Evolutionary conservation across 495 filamentous ascomycete genomes (phyloP), one percentile per base, ranked within the genome.

Genomic region (Aspergillus cristatus): DNA sequence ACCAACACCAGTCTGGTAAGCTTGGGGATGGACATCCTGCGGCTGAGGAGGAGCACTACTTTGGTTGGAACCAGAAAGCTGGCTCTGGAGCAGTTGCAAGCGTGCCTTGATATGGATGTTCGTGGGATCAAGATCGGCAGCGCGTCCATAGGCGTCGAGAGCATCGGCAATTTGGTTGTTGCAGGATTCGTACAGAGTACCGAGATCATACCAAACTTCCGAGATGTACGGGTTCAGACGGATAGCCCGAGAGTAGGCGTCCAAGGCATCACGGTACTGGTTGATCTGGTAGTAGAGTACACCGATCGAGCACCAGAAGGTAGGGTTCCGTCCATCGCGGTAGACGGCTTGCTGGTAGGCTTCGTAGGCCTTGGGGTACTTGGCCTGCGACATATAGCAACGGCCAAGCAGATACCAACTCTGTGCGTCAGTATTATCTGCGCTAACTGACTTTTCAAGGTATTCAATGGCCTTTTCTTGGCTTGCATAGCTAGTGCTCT

Each of bases 251-350:
- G 88, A 95, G 64, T 99, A 99, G 43, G 91, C 91, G 73, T 99
- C 91, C 35, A 99, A 76, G 13, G 91, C 91, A 70, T 99, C 91
- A 35, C 91, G 81, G 60, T 99, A 99, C 70, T 99, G 91, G 58
- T 99, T 99, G 68, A 99, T 99, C 65, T 99, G 91, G 65, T 97
- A 99, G 56, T 99, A 99, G 26, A 99, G 76, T 13, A 99, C 91
- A 55, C 91, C 91, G 57, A 99, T 99, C 15, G 91, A 99, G 67
- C 93, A 97, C 91, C 91, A 99, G 70, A 99, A 99, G 10, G 91
- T 99, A 17, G 91, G 93, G 50, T 99, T 99, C 49, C 91, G 81
- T 15, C 93, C 93, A 55, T 99, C 91, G 37, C 91, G 86, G 55
- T 99, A 99, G 33, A 99, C 91, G 3, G 91, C 91, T 64, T 99